These are phyloP conservation scores for Phytopythium delawarense DNA, from an alignment of 352 stramenopile species.

Conservation along the genomic window DNA sequence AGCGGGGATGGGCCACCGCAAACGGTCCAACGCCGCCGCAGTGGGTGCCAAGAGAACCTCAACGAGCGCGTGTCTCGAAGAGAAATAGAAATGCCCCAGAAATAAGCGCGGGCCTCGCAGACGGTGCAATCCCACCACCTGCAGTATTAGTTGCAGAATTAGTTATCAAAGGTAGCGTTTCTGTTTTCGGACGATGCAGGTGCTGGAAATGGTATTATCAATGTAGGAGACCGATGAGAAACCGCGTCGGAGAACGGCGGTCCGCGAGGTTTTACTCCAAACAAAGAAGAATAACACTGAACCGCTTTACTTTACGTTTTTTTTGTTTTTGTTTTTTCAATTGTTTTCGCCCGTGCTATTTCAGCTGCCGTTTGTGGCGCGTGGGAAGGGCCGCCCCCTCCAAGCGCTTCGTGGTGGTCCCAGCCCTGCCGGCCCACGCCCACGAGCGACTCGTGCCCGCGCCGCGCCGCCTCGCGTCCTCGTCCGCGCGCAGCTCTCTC, in stretches of 20 bases:
- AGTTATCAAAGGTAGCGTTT: background rate
- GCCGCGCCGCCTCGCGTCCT: too few species aligned
- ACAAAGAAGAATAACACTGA: background rate
- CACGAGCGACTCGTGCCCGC: too few species aligned
- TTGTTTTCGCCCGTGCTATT: too few species aligned
- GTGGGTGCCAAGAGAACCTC: background rate
- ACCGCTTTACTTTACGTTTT: background rate
- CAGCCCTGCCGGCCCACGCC: too few species aligned
- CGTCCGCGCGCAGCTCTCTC: background rate
- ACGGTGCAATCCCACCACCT: too few species aligned
- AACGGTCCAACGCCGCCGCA: background rate
- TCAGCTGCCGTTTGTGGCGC: too few species aligned
- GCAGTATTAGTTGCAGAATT: too few species aligned
- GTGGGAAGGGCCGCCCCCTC: too few species aligned
- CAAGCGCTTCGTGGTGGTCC: too few species aligned
- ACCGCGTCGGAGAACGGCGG: background rate
- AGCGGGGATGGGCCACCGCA: background rate
- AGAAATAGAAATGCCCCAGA: background rate
- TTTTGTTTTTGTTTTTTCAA: background rate
- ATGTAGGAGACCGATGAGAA: background rate
- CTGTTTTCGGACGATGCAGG: background rate
- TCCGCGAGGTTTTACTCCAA: background rate
- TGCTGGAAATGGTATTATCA: background rate
- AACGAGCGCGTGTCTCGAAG: background rate
- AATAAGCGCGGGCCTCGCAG: background rate